Base-by-base conservation (phyloP, 1,139 yeast genomes). In the Protomyces lactucae-debilis region DNA sequence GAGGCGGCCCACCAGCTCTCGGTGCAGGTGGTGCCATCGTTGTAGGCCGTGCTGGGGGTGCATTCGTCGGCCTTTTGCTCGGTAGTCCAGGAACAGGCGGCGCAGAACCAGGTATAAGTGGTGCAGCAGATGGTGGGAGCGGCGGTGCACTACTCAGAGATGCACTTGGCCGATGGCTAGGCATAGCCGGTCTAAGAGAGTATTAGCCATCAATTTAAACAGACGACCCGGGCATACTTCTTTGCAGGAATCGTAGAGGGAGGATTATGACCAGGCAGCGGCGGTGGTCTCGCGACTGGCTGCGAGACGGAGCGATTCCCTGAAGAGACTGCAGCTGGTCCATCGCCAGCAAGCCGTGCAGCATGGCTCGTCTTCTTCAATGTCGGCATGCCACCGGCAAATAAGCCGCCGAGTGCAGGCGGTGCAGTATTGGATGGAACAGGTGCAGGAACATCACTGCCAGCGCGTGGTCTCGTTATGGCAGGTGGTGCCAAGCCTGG, bases 341-440 rank as follows among this genome's bases (percentile, higher is more conserved):
- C 52, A 57, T 21, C 57, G 55, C 67, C 73, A 0, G 83, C 81
- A 1, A 80, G 75, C 40, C 77, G 74, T 9, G 79, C 79, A 1
- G 81, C 55, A 23, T 73, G 35, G 77, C 78, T 48, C 81, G 64
- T 59, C 45, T 59, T 68, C 70, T 83, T 84, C 69, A 90, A 78
- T 71, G 87, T 88, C 8, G 97, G 96, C 74, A 90, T 81, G 1
- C 96, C 96, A 10, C 89, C 91, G 8, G 96, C 95, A 74, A 89
- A 85, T 16, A 89, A 81, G 66, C 87, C 93, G 25, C 92, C 95
- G 68, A 89, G 75, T 71, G 80, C 85, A n/a, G 86, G 86, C 2
- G 78, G 78, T 60, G 70, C 78, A 21, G 57, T 46, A 28, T 28
- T 28, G 2, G 69, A 40, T 14, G 68, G 64, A 5, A 71, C 64